phyloP scores from a whole-genome alignment of 2,329 filamentous ascomycete genomes.

The Colletotrichum theobromicola region DNA sequence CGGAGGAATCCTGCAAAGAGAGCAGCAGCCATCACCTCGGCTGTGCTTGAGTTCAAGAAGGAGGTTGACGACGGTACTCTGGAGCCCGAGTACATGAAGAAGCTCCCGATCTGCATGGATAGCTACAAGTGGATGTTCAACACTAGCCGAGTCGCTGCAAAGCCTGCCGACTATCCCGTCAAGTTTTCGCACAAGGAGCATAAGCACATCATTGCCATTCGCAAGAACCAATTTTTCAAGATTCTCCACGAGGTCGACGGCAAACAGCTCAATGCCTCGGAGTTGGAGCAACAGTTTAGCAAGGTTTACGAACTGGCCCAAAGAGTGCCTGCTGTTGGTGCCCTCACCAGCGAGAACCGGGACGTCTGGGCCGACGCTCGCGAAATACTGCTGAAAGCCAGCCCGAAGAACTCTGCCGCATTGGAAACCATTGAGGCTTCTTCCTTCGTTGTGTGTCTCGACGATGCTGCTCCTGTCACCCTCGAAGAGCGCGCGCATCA shows the following conservation, averaged over 20 bases:
- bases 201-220: conserved; percentile 87
- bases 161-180: conserved; percentile 79
- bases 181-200: conserved; percentile 79
- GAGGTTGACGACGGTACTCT: conserved; percentile 82
- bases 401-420: conserved; percentile 77
- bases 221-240: conserved; percentile 99
- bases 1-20: conserved; percentile 90
- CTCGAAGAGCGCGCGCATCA: conserved; percentile 93
- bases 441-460: conserved; percentile 91
- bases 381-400: conserved; percentile 75
- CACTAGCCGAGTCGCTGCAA: conserved; percentile 81
- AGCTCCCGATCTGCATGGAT: conserved; percentile 96
- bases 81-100: conserved; percentile 99
- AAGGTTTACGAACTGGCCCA: conserved; percentile 80
- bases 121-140: conserved; percentile 99
- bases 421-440: conserved; percentile 85
- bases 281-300: conserved; percentile 89
- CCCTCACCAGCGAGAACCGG: conserved; percentile 89
- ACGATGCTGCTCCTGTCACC: conserved; percentile 89
- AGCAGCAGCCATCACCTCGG: conserved; percentile 86
- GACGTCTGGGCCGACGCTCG: conserved; percentile 91
- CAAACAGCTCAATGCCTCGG: conserved; percentile 83
- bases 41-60: conserved; percentile 91
- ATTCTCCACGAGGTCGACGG: conserved; percentile 81
- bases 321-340: conserved; percentile 76